A percentile compares a stretch with the other conserved stretches of the same genome.
phyloP scores from a whole-genome alignment of 2,329 filamentous ascomycete genomes.

The Diaporthe aspalathi region DNA sequence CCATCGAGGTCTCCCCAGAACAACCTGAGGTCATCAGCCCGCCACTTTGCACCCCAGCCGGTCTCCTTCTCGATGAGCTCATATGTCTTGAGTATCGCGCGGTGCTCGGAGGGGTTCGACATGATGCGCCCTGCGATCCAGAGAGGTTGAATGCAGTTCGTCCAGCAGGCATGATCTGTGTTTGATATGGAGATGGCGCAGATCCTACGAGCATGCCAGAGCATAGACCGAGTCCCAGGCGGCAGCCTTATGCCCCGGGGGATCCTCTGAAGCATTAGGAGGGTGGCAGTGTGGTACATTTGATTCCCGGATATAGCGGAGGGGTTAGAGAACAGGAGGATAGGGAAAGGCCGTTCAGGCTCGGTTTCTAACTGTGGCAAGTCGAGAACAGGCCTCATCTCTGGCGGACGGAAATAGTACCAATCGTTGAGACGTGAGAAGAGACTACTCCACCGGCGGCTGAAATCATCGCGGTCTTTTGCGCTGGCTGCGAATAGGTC shows the following conservation, averaged over 20 bases:
- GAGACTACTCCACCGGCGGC: slow-evolving; percentile 57
- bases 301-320: slow-evolving; percentile 68
- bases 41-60: slow-evolving; percentile 24
- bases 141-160: slow-evolving; percentile 68
- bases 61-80: slow-evolving; percentile 30
- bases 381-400: slow-evolving; percentile 58
- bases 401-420: slow-evolving; percentile 57
- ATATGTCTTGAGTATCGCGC: slow-evolving; percentile 24
- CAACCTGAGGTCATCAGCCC: slow-evolving; percentile 19
- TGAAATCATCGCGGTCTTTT: slow-evolving; percentile 53
- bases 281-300: slow-evolving; percentile 66
- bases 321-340: slow-evolving; percentile 64
- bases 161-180: slow-evolving; percentile 65
- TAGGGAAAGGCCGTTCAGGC: slow-evolving; percentile 57
- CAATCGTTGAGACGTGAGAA: slow-evolving; percentile 64
- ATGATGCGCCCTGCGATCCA: slow-evolving; percentile 67
- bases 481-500: slow-evolving; percentile 63
- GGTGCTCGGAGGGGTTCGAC: slow-evolving; percentile 59
- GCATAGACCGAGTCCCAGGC: slow-evolving; percentile 50
- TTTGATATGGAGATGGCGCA: slow-evolving; percentile 68
- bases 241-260: slow-evolving; percentile 46
- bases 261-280: slow-evolving; percentile 60
- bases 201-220: slow-evolving; percentile 67
- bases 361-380: slow-evolving; percentile 46
- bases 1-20: slow-evolving; percentile 29